Evolutionary conservation across 352 stramenopile genomes (phyloP).

Genomic region (Globisporangium radiosum): DNA sequence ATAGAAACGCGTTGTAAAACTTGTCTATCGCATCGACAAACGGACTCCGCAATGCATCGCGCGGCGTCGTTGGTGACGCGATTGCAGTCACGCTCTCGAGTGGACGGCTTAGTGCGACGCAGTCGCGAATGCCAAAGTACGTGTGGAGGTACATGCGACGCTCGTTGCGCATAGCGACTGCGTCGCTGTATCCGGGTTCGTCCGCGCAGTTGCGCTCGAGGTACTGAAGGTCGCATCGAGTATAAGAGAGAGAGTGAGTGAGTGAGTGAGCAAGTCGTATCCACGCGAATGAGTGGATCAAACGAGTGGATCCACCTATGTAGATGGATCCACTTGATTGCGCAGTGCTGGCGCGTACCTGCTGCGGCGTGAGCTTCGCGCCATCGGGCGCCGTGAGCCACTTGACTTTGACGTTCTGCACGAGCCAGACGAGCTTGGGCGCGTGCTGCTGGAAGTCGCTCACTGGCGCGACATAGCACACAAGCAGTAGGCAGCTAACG

Average conservation of each 20-base stretch:
- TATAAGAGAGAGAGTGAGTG: too few relatives aligned
- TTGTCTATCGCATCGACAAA: constrained; percentile 54
- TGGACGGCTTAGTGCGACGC: constrained; percentile 38
- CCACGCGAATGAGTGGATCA: too few relatives aligned
- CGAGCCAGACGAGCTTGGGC: constrained; percentile 57
- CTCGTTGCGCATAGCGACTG: constrained; percentile 40
- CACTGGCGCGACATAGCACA: constrained; percentile 10
- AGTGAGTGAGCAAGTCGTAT: too few relatives aligned
- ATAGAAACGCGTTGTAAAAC: constrained; percentile 39
- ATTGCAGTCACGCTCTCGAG: constrained; percentile 25
- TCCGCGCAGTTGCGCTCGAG: constrained; percentile 36
- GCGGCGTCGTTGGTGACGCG: constrained; percentile 9
- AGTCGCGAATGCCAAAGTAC: constrained; percentile 37
- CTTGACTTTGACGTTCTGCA: constrained; percentile 63
- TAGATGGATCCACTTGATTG: too few relatives aligned
- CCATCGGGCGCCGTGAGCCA: constrained; percentile 41
- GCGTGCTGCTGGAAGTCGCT: constrained; percentile 41
- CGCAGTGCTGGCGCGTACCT: constrained; percentile 2
- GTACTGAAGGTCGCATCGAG: constrained; percentile 25
- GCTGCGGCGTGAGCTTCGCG: constrained; percentile 31
- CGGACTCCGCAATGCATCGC: constrained; percentile 32
- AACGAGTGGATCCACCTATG: too few relatives aligned
- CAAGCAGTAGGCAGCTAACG: background rate
- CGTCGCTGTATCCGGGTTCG: constrained; percentile 50
- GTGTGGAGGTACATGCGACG: constrained; percentile 53